phyloP scores from a whole-genome alignment of 306 rosid species.

The Alnus rubra region DNA sequence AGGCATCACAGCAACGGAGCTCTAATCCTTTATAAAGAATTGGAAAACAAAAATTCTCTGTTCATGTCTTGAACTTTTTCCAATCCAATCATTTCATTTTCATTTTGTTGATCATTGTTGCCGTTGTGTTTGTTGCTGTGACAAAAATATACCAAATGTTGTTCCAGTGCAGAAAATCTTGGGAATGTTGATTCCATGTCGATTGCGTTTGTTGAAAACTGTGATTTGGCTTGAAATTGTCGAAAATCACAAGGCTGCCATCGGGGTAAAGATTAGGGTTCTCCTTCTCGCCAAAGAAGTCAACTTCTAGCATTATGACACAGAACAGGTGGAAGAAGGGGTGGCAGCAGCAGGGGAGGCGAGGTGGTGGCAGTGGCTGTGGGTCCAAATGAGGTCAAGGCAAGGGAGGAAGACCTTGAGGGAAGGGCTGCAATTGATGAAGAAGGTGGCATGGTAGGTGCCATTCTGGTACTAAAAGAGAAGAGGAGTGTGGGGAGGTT shows the following conservation, averaged over 20 bases:
- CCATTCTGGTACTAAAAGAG: conserved; percentile 73
- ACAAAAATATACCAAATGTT: conserved; percentile 36
- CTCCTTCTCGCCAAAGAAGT: conserved; percentile 78
- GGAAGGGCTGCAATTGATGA: conserved; percentile 78
- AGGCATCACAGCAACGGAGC: conserved; percentile 65
- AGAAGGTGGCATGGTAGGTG: conserved; percentile 59
- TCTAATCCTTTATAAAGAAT: conserved; percentile 71
- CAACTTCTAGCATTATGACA: conserved; percentile 84
- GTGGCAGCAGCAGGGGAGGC: conserved; percentile 43
- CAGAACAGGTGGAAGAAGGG: conserved; percentile 88
- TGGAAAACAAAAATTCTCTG: conserved; percentile 41
- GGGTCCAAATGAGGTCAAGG: conserved; percentile 55
- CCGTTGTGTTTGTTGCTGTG: conserved; percentile 22
- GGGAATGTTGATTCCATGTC: conserved; percentile 68
- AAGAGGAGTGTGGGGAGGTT: conserved; percentile 68
- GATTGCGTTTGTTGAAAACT: conserved; percentile 56
- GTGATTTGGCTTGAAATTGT: conserved; percentile 45
- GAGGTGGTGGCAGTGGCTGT: conserved; percentile 16
- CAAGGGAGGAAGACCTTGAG: conserved; percentile 72
- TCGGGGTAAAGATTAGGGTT: conserved; percentile 47
- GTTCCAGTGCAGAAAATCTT: conserved; percentile 60
- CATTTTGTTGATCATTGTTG: conserved; percentile 22
- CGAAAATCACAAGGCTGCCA: conserved; percentile 42
- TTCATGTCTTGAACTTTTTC: conserved; percentile 40
- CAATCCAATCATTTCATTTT: conserved; percentile 29